Base-by-base conservation (phyloP, 352 stramenopile genomes). In the Pythium guiyangense region DNA sequence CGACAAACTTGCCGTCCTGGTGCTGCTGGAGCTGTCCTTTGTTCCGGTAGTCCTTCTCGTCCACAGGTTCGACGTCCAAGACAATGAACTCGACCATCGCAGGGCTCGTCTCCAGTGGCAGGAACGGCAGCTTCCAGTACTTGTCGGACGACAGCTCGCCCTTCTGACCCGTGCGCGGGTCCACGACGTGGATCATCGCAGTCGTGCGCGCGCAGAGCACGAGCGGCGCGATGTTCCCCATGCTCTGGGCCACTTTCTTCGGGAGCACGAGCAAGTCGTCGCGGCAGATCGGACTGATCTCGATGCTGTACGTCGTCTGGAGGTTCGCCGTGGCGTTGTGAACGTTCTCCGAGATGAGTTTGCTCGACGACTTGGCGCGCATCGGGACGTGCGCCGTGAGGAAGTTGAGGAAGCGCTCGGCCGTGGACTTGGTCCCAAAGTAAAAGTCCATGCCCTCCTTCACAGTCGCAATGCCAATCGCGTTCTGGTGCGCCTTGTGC, bases 381-480 rank as follows among this genome's bases (percentile, higher is more conserved):
- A 91, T 79, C 17, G 84, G 82, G 25, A 88, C 82, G 49, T 81
- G 74, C 6, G 70, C 62, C 8, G 62, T 57, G 20, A 90, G 46
- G 45, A 94, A 92, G 47, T 84, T 62, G 26, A 88, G 57, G 57
- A 94, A 88, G 20, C 70, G 66, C 54, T 87, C 76, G 17, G 70
- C 79, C 0, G 60, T 62, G 3, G 71, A 75, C 35, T 87, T 87
- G 25, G 68, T 63, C 52, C 59, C 69, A 59, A 90, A 92, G 68
- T 88, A 91, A 55, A 92, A 92, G 58, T 92, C 84, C 64, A 92
- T 83, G 15, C 82, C 79, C 49, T 92, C 84, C 52, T 87, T 86
- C 29, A 81, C 75, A 0, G 75, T 52, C 6, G 62, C 64, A 57
- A 92, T 89, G 39, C 75, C 69, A 31, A 85, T 85, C 20, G 74